These are phyloP conservation scores for Neohortaea acidophila DNA, from an alignment of 495 filamentous ascomycete genomes.

Conservation along the genomic window DNA sequence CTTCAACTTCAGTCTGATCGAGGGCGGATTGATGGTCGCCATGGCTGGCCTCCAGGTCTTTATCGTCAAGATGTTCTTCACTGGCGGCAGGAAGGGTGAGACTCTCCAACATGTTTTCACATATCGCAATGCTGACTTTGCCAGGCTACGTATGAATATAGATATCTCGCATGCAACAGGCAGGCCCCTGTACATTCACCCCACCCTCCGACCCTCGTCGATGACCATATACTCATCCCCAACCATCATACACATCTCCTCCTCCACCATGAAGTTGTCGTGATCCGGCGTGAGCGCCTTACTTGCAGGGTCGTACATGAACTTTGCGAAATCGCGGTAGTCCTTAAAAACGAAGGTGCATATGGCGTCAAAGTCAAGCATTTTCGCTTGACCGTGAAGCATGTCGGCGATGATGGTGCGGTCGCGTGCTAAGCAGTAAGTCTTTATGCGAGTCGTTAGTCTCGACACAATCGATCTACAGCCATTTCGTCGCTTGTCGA, in stretches of 20 bases:
- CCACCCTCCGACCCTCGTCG: conserved; percentile 25
- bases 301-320: conserved; percentile 29
- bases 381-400: conserved; percentile 26
- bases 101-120: too few relatives aligned
- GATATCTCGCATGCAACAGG: too few relatives aligned
- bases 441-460: conserved; percentile 15
- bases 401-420: conserved; percentile 29
- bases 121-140: too few relatives aligned
- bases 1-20: conserved; percentile 92
- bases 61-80: conserved; percentile 96
- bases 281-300: conserved; percentile 27
- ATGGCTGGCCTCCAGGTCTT: conserved; percentile 98
- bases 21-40: conserved; percentile 77
- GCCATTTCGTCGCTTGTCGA: too few relatives aligned
- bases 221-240: conserved; percentile 32
- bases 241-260: conserved; percentile 32
- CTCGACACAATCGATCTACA: too few relatives aligned
- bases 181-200: too few relatives aligned
- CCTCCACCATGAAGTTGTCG: conserved; percentile 30
- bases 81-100: conserved; percentile 61
- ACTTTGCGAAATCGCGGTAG: conserved; percentile 26
- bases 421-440: conserved; percentile 28
- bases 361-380: conserved; percentile 30
- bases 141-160: too few relatives aligned
- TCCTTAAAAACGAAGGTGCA: conserved; percentile 32